Percentiles rank a stretch among this genome's conserved stretches.
Evolutionary conservation across 306 rosid species (phyloP).

Genomic region (Cotoneaster glaucophyllus): DNA sequence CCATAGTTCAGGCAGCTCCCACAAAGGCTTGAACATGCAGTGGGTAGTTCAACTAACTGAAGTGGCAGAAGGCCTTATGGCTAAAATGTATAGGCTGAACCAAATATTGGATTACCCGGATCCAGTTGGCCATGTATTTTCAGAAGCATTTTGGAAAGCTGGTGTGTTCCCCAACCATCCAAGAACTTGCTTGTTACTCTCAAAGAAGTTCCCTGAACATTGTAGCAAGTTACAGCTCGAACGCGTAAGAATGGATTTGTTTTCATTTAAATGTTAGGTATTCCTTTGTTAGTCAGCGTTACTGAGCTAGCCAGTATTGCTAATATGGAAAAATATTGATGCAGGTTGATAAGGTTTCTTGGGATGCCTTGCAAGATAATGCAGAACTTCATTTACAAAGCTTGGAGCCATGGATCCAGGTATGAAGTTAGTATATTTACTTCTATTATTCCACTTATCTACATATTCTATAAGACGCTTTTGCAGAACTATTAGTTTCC

Average conservation of each 20-base stretch:
- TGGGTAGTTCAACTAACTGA: constrained; percentile 85
- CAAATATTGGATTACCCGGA: constrained; percentile 97
- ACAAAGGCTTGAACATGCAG: constrained; percentile 79
- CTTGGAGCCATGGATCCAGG: constrained; percentile 98
- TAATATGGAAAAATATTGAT: constrained; percentile 25
- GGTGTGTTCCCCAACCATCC: constrained; percentile 87
- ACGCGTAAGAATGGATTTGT: constrained; percentile 63
- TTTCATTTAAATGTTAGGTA: constrained; percentile 8
- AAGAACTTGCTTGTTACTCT: constrained; percentile 68
- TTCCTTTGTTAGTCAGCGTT: constrained; percentile 21
- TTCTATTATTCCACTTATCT: constrained; percentile 3
- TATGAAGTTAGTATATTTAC: constrained; percentile 19
- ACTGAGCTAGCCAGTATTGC: constrained; percentile 11
- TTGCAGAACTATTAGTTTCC: not conserved
- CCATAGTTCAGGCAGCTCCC: constrained; percentile 52
- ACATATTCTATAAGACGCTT: not conserved
- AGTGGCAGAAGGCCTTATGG: constrained; percentile 98
- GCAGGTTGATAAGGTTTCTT: constrained; percentile 88
- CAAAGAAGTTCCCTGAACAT: constrained; percentile 97
- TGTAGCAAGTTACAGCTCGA: constrained; percentile 91
- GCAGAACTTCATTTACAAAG: constrained; percentile 89
- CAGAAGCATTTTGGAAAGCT: constrained; percentile 90
- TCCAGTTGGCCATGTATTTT: constrained; percentile 66
- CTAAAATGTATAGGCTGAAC: constrained; percentile 89
- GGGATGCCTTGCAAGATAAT: constrained; percentile 84